Percentiles rank a stretch among this genome's conserved stretches.
phyloP scores from a whole-genome alignment of 176 grass and related monocot genomes.

The Triticum turgidum region DNA sequence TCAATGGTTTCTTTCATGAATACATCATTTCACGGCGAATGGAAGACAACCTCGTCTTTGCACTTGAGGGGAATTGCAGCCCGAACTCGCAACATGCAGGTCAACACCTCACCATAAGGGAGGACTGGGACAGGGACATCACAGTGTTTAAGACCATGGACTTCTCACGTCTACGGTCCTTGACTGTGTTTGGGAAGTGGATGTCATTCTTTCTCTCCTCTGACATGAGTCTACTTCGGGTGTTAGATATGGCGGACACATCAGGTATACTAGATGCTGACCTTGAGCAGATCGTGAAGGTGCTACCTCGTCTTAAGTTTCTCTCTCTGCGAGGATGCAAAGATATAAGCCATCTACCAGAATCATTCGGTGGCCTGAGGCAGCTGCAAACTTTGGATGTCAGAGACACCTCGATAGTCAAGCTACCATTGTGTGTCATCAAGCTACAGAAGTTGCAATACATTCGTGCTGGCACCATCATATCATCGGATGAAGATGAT shows the following conservation, averaged over 20 bases:
- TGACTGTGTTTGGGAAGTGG: not conserved
- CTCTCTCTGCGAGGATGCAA: not conserved
- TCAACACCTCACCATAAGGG: not conserved
- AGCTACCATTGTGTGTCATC: not conserved
- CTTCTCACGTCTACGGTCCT: too few relatives aligned
- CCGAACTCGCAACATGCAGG: not conserved
- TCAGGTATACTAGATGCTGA: not conserved
- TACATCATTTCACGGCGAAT: constrained; percentile 1
- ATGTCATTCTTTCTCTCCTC: not conserved
- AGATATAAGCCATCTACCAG: not conserved
- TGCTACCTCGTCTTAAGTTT: constrained; percentile 15
- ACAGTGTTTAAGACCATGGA: too few relatives aligned
- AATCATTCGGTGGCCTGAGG: too few relatives aligned
- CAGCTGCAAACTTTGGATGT: too few relatives aligned
- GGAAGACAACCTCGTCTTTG: not conserved
- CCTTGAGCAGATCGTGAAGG: not conserved
- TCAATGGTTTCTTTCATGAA: not conserved
- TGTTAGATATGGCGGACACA: constrained; percentile 24
- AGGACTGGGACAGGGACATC: not conserved
- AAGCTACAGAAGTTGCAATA: not conserved
- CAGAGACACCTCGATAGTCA: too few relatives aligned
- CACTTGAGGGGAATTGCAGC: not conserved
- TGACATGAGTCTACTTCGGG: not conserved
- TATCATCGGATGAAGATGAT: not conserved
- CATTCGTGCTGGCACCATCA: not conserved